Evolutionary conservation across 1,284 basidiomycete species (phyloP).

Genomic region (Heterobasidion parviporum): DNA sequence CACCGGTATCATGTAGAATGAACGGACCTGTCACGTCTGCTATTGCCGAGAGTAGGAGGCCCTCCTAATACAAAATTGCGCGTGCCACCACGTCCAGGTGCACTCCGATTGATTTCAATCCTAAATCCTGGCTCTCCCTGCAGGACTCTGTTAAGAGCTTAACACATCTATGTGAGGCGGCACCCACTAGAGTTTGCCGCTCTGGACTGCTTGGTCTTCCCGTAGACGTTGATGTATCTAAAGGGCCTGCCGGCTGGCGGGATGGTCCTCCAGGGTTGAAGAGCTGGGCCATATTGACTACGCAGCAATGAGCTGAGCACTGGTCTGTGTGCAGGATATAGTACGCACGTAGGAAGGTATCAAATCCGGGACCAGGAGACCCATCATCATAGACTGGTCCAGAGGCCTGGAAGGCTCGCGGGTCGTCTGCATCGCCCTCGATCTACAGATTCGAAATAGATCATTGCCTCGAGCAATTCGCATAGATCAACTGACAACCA

Average conservation of each 20-base stretch:
- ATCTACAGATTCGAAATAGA: slow-evolving; percentile 34
- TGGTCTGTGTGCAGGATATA: slow-evolving; percentile 2
- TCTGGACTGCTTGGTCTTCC: slow-evolving; percentile 1
- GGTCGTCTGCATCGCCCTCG: slow-evolving; percentile 65
- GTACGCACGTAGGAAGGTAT: slow-evolving; percentile 37
- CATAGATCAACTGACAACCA: slow-evolving; percentile 18
- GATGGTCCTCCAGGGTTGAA: background rate
- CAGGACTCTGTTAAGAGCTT: slow-evolving; percentile 1
- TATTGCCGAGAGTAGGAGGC: slow-evolving; percentile 20
- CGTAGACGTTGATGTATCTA: background rate
- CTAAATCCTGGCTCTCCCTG: slow-evolving; percentile 23
- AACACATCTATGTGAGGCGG: background rate
- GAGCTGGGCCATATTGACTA: slow-evolving; percentile 7
- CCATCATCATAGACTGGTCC: slow-evolving; percentile 24
- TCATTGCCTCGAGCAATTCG: slow-evolving; percentile 2
- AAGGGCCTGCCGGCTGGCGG: background rate
- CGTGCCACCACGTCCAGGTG: slow-evolving; percentile 19
- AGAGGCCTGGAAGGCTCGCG: slow-evolving; percentile 48
- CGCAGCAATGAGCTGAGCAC: background rate
- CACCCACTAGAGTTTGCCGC: background rate
- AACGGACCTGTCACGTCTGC: slow-evolving; percentile 2
- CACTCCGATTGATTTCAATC: slow-evolving; percentile 29
- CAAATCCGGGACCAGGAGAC: slow-evolving; percentile 27
- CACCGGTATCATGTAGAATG: background rate
- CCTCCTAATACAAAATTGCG: slow-evolving; percentile 39